phyloP scores from a whole-genome alignment of 257 asterid species.

The Vinca minor region DNA sequence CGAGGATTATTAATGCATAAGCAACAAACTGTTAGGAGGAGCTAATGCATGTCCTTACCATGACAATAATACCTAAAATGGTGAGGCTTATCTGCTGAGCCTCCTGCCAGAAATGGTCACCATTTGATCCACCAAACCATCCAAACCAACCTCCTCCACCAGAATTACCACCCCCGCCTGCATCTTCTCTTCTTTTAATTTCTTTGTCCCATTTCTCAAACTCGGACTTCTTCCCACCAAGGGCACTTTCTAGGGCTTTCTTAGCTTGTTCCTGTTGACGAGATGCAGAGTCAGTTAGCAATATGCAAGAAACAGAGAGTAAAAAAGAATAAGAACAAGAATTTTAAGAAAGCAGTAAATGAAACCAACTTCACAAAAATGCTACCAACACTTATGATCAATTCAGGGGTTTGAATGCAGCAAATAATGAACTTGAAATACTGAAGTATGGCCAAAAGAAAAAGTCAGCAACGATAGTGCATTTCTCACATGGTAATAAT shows the following conservation, averaged over 20 bases:
- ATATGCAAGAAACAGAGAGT: neutral
- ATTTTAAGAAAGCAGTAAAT: neutral
- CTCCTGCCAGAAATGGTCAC: conserved; percentile 85
- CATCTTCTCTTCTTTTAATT: conserved; percentile 72
- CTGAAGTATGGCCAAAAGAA: neutral
- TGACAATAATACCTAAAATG: conserved; percentile 51
- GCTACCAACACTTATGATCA: neutral
- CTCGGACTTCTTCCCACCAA: conserved; percentile 74
- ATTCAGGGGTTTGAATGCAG: neutral
- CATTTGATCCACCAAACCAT: conserved; percentile 73
- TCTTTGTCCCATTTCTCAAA: conserved; percentile 86
- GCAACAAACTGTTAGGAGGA: no score
- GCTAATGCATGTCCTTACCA: conserved; percentile 35
- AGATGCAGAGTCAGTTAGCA: neutral
- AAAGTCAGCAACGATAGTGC: neutral
- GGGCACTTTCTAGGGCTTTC: conserved; percentile 88
- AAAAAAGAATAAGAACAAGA: neutral
- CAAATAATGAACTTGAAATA: neutral
- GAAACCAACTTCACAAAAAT: neutral
- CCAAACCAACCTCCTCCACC: conserved; percentile 81
- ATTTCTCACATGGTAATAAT: neutral
- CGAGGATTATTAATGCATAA: neutral
- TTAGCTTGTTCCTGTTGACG: conserved; percentile 70
- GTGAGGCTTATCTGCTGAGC: conserved; percentile 80
- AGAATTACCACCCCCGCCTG: conserved; percentile 61